These are phyloP conservation scores for Penicillium malachiteum DNA, from an alignment of 495 filamentous ascomycete species.

Conservation along the genomic window DNA sequence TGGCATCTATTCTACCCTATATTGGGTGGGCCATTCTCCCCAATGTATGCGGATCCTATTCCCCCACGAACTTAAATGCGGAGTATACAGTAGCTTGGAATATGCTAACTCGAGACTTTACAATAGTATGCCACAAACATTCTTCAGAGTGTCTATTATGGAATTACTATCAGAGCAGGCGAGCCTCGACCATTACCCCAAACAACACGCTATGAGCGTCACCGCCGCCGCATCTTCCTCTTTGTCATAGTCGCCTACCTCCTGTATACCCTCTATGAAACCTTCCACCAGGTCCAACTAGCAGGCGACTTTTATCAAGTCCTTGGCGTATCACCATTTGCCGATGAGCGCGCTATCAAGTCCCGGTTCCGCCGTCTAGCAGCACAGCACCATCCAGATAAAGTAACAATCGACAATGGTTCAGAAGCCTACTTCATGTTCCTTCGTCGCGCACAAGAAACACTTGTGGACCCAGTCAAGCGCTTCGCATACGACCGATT, in stretches of 20 bases:
- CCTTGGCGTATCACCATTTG: constrained; percentile 64
- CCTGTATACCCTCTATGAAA: constrained; percentile 90
- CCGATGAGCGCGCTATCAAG: constrained; percentile 74
- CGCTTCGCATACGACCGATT: constrained; percentile 94
- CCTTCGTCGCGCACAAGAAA: constrained; percentile 81
- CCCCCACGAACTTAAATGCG: not conserved
- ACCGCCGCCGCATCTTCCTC: constrained; percentile 80
- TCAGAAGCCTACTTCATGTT: constrained; percentile 70
- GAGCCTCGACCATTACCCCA: constrained; percentile 77
- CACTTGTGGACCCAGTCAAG: constrained; percentile 71
- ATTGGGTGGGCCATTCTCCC: constrained; percentile 81
- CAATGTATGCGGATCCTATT: constrained; percentile 51
- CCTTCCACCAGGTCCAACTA: constrained; percentile 73
- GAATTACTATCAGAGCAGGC: constrained; percentile 86
- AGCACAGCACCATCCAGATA: constrained; percentile 86
- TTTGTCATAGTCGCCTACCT: constrained; percentile 80
- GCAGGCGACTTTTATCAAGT: constrained; percentile 74
- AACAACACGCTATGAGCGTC: constrained; percentile 62
- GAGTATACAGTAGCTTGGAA: not conserved
- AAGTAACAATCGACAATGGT: constrained; percentile 45
- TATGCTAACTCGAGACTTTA: not conserved
- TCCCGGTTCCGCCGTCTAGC: constrained; percentile 84
- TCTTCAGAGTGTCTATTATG: constrained; percentile 80
- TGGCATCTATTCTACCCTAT: constrained; percentile 63
- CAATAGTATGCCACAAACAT: constrained; percentile 73